These are phyloP conservation scores for Aspergillus carbonarius DNA, from an alignment of 2,329 filamentous ascomycete species.

Conservation along the genomic window DNA sequence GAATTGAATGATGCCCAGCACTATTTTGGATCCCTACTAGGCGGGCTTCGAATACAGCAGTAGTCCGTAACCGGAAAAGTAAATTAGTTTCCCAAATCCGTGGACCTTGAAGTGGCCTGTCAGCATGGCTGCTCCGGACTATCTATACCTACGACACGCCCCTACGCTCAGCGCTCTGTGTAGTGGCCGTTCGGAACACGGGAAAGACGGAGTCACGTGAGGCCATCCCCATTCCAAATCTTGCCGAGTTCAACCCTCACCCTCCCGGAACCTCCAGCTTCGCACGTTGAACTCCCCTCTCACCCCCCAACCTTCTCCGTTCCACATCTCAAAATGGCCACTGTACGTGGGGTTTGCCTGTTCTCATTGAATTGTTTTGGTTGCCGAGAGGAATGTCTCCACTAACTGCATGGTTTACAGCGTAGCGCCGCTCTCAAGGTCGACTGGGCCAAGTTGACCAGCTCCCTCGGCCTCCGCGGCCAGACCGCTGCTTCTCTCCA, in stretches of 20 bases:
- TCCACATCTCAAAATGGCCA: constrained; percentile 43
- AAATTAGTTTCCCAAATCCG: no score
- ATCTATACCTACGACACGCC: neutral
- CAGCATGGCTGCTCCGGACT: neutral
- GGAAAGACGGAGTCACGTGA: constrained; percentile 31
- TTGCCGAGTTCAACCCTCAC: constrained; percentile 40
- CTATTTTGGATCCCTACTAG: neutral
- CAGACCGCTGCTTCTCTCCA: constrained; percentile 88
- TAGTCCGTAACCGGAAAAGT: no score
- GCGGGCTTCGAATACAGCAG: no score
- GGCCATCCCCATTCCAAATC: constrained; percentile 35
- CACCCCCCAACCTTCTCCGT: constrained; percentile 27
- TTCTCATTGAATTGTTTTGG: neutral
- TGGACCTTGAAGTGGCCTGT: neutral
- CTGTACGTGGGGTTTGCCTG: constrained; percentile 32
- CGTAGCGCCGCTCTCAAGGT: constrained; percentile 98
- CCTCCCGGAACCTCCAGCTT: constrained; percentile 33
- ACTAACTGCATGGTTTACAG: constrained; percentile 51
- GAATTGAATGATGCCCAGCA: constrained; percentile 22
- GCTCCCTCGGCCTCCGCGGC: constrained; percentile 92
- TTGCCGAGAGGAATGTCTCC: constrained; percentile 9
- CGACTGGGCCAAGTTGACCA: constrained; percentile 95
- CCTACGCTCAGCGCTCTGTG: neutral
- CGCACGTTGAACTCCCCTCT: constrained; percentile 36
- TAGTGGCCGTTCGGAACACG: constrained; percentile 30